Evolutionary conservation across 495 filamentous ascomycete species (phyloP).

Genomic region (Xylaria curta): DNA sequence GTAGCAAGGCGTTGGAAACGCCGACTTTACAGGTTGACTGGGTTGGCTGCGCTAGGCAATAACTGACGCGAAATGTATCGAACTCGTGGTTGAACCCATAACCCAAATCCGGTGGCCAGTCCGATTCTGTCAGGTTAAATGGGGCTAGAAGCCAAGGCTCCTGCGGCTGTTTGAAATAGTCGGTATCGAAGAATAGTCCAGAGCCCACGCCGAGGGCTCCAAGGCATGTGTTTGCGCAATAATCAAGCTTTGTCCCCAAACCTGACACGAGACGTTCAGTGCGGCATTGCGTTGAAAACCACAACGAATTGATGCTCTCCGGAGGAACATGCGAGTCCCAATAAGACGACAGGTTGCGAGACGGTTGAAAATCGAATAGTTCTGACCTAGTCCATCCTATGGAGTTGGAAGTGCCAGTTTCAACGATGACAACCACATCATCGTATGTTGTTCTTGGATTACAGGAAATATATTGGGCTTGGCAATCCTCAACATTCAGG

Average conservation of each 20-base stretch:
- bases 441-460: slow-evolving; percentile 23
- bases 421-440: slow-evolving; percentile 28
- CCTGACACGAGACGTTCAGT: too few relatives aligned
- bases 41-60: background rate
- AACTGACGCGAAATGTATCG: background rate
- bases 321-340: slow-evolving; percentile 7
- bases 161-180: too few relatives aligned
- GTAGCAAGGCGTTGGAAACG: slow-evolving; percentile 21
- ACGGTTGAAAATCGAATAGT: too few relatives aligned
- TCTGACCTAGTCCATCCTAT: too few relatives aligned
- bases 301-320: slow-evolving; percentile 23
- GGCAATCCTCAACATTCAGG: slow-evolving; percentile 10
- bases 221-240: background rate
- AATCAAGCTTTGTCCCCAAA: too few relatives aligned
- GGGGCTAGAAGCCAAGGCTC: too few relatives aligned
- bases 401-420: background rate
- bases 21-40: slow-evolving; percentile 20
- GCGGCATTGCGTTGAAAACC: slow-evolving; percentile 32
- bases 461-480: slow-evolving; percentile 24
- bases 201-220: background rate
- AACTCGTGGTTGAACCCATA: too few relatives aligned
- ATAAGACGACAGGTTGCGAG: too few relatives aligned
- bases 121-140: too few relatives aligned
- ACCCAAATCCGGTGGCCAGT: too few relatives aligned
- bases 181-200: too few relatives aligned